A percentile compares a stretch with the other conserved stretches of the same genome.
phyloP scores from a whole-genome alignment of 345 rosid genomes.

The Eucalyptus virginea region DNA sequence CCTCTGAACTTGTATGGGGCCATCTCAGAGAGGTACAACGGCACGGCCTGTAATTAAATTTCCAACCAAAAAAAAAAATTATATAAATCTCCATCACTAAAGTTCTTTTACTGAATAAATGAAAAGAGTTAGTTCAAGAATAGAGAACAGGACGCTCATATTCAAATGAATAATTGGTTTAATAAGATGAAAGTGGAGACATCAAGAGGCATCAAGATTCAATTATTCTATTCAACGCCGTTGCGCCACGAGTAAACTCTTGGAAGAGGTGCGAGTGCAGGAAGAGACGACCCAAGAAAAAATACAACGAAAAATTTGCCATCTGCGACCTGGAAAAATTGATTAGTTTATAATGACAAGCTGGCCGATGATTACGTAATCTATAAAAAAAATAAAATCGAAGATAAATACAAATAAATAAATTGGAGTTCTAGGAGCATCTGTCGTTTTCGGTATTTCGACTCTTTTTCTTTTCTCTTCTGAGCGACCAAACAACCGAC shows the following conservation, averaged over 20 bases:
- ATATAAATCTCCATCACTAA: background rate
- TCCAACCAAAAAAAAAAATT: background rate
- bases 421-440: background rate
- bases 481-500: background rate
- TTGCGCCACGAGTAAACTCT: background rate
- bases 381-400: background rate
- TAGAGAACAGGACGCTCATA: background rate
- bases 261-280: background rate
- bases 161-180: background rate
- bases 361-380: background rate
- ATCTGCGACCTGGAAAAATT: background rate
- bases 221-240: slow-evolving; percentile 10
- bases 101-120: background rate
- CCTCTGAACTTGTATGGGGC: slow-evolving; percentile 96
- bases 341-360: background rate
- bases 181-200: background rate
- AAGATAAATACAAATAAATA: background rate
- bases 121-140: background rate
- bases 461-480: background rate
- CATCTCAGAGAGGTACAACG: slow-evolving; percentile 93
- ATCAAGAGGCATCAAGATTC: background rate
- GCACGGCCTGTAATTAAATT: slow-evolving; percentile 59
- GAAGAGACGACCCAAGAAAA: background rate
- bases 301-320: background rate
- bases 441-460: background rate